Conservation (phyloP, 257 asterid species). For the Leonotis leonurus region DNA sequence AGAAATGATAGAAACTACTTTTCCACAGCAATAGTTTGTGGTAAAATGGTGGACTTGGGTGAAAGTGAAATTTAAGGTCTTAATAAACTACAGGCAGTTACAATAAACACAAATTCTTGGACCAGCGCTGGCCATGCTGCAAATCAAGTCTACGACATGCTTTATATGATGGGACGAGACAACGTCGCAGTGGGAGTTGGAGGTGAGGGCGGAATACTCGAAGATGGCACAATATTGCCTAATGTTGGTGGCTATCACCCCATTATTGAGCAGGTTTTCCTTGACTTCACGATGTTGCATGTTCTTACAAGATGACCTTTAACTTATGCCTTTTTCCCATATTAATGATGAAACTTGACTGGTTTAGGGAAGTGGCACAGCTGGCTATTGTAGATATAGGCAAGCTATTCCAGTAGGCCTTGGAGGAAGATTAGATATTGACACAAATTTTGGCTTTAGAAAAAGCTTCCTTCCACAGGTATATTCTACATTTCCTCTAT, state of each 20-base stretch:
- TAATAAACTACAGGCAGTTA: slow-evolving; percentile 57
- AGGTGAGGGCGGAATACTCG: slow-evolving; percentile 81
- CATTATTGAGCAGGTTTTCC: slow-evolving; percentile 67
- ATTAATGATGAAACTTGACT: too few species aligned
- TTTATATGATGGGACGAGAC: slow-evolving; percentile 89
- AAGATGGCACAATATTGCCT: slow-evolving; percentile 57
- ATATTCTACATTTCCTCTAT: too few species aligned
- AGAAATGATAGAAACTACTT: too few species aligned
- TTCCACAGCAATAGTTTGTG: too few species aligned
- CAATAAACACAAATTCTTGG: slow-evolving; percentile 69
- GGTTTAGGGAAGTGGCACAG: slow-evolving; percentile 64
- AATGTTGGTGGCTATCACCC: slow-evolving; percentile 91
- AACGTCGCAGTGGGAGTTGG: slow-evolving; percentile 84
- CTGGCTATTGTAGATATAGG: slow-evolving; percentile 81
- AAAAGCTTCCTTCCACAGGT: slow-evolving; percentile 74
- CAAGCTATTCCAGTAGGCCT: slow-evolving; percentile 72
- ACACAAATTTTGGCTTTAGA: slow-evolving; percentile 64
- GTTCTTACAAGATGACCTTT: too few species aligned
- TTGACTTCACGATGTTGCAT: too few species aligned
- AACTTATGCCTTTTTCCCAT: too few species aligned
- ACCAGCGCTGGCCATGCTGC: slow-evolving; percentile 69
- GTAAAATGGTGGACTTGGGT: too few species aligned
- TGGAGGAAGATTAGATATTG: slow-evolving; percentile 64
- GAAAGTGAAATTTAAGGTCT: background rate
- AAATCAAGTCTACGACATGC: slow-evolving; percentile 77